Evolutionary conservation across 2,329 filamentous ascomycete species (phyloP).

Genomic region (Fusarium sulawesiense): DNA sequence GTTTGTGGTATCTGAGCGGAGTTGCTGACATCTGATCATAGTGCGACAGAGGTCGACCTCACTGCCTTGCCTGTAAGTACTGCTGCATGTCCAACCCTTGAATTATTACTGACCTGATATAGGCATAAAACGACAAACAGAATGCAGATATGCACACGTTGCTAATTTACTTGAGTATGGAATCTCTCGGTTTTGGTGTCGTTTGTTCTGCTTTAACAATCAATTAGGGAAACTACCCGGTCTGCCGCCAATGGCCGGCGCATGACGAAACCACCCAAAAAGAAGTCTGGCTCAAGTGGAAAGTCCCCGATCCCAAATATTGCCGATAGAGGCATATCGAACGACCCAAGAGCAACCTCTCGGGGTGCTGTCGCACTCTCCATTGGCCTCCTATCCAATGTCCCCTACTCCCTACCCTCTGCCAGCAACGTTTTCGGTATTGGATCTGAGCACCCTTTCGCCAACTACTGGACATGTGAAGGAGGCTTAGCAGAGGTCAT

Average conservation of each 20-base stretch:
- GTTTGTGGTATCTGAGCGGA: not conserved
- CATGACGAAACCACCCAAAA: constrained; percentile 69
- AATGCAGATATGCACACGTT: constrained; percentile 79
- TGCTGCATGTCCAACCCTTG: not conserved
- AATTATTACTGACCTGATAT: constrained; percentile 45
- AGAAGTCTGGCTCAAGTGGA: constrained; percentile 56
- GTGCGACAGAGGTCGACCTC: constrained; percentile 80
- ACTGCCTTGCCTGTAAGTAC: constrained; percentile 71
- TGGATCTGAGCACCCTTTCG: constrained; percentile 81
- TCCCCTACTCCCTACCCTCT: constrained; percentile 76
- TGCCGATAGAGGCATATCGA: constrained; percentile 63
- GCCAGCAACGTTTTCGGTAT: constrained; percentile 85
- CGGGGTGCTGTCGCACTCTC: constrained; percentile 66
- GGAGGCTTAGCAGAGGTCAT: constrained; percentile 81
- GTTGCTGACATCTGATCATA: constrained; percentile 51
- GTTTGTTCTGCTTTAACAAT: constrained; percentile 25
- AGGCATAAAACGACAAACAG: constrained; percentile 81
- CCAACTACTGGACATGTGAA: constrained; percentile 86
- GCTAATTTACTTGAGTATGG: constrained; percentile 81
- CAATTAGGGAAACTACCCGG: constrained; percentile 66
- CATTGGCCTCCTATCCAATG: constrained; percentile 74
- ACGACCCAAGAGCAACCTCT: constrained; percentile 57
- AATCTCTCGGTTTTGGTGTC: not conserved
- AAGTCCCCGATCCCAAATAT: constrained; percentile 64
- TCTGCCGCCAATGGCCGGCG: constrained; percentile 64